Evolutionary conservation across 106 monocot genomes (phyloP).

Genomic region (Agapanthus africanus): DNA sequence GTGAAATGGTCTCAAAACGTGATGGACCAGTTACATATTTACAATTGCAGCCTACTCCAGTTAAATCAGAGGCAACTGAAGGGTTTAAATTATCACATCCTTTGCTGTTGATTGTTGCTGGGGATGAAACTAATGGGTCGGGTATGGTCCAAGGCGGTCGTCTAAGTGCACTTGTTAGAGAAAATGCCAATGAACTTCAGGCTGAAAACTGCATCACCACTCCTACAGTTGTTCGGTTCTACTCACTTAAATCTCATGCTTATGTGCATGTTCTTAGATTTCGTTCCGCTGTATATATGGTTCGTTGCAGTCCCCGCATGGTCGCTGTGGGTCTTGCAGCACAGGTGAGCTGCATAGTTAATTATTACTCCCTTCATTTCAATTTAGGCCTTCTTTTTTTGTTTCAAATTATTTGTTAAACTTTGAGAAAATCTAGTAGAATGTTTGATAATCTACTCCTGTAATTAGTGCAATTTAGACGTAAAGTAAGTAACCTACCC

Average conservation of each 20-base stretch:
- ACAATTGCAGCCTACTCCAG: constrained; percentile 78
- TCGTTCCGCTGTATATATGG: constrained; percentile 84
- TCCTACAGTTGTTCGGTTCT: constrained; percentile 89
- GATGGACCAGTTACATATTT: constrained; percentile 91
- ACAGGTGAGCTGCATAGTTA: constrained; percentile 47
- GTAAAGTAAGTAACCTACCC: too few relatives aligned
- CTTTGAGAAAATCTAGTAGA: too few relatives aligned
- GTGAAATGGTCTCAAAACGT: constrained; percentile 91
- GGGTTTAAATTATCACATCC: constrained; percentile 86
- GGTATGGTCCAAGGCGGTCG: constrained; percentile 82
- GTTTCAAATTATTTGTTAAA: too few relatives aligned
- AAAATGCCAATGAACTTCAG: constrained; percentile 37
- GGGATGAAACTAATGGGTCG: constrained; percentile 85
- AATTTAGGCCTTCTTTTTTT: too few relatives aligned
- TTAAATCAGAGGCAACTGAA: constrained; percentile 38
- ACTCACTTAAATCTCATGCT: constrained; percentile 76
- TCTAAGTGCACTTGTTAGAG: constrained; percentile 70
- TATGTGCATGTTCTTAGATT: constrained; percentile 89
- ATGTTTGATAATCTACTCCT: too few relatives aligned
- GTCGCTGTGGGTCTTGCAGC: constrained; percentile 91
- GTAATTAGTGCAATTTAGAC: too few relatives aligned
- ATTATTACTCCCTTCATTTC: too few relatives aligned
- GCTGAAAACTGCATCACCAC: constrained; percentile 43
- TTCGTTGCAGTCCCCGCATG: constrained; percentile 87
- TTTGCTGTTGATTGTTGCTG: constrained; percentile 80